Evolutionary conservation across 2,329 filamentous ascomycete genomes (phyloP).

Genomic region (Ceratocystis destructans): DNA sequence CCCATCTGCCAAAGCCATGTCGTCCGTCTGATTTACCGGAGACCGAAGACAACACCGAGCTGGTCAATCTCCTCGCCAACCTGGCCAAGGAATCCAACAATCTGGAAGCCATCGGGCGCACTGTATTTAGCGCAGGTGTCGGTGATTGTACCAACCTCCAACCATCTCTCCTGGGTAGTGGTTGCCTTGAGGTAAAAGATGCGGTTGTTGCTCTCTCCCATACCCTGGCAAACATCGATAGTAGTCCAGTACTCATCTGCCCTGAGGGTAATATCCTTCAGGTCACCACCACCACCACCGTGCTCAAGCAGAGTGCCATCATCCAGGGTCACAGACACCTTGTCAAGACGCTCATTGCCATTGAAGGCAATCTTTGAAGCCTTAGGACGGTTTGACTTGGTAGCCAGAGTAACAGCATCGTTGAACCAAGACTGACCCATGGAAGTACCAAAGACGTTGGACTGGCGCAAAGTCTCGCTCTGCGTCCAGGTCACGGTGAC

Average conservation of each 20-base stretch:
- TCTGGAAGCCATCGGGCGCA: conserved; percentile 37
- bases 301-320: conserved; percentile 38
- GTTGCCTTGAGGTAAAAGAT: conserved; percentile 43
- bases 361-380: conserved; percentile 32
- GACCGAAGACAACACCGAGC: conserved; percentile 37
- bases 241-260: conserved; percentile 35
- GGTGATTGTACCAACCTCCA: conserved; percentile 34
- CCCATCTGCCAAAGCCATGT: no score
- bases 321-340: conserved; percentile 34
- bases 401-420: conserved; percentile 32
- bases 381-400: conserved; percentile 25
- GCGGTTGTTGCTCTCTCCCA: conserved; percentile 34
- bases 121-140: conserved; percentile 32
- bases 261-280: conserved; percentile 31
- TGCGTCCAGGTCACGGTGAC: conserved; percentile 37
- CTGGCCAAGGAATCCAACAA: conserved; percentile 42
- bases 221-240: conserved; percentile 38
- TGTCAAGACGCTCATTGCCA: conserved; percentile 37
- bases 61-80: conserved; percentile 42
- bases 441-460: conserved; percentile 34
- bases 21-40: conserved; percentile 24
- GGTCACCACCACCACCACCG: conserved; percentile 40
- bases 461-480: conserved; percentile 30
- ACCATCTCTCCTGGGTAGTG: conserved; percentile 35
- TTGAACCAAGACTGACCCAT: conserved; percentile 40